These are phyloP conservation scores for Colletotrichum eremochloae DNA, from an alignment of 2,329 filamentous ascomycete species.

Conservation along the genomic window DNA sequence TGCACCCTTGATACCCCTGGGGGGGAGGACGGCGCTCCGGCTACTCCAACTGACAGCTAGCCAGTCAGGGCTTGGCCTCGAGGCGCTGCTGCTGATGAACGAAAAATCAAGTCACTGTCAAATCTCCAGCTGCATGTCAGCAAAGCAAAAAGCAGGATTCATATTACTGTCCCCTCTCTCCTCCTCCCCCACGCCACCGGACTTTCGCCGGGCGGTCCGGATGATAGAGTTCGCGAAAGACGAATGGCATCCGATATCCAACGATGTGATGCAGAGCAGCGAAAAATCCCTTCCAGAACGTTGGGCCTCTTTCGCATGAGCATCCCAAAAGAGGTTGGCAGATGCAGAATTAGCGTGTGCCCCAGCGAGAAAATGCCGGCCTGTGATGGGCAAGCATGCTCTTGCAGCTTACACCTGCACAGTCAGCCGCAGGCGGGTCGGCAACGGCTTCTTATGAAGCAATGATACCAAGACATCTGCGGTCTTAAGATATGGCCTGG, in stretches of 20 bases:
- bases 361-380: background rate
- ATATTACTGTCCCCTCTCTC: background rate
- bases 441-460: background rate
- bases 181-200: background rate
- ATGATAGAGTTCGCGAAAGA: conserved; percentile 13
- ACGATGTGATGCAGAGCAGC: conserved; percentile 1
- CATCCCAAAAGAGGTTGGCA: background rate
- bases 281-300: background rate
- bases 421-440: background rate
- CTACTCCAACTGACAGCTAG: background rate
- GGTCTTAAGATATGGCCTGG: background rate
- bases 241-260: conserved; percentile 8
- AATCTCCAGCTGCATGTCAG: conserved; percentile 23
- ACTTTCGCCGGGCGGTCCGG: conserved; percentile 26
- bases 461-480: conserved; percentile 15
- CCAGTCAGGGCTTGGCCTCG: background rate
- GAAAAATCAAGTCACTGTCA: background rate
- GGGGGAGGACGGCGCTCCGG: background rate
- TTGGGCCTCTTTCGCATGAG: conserved; percentile 7
- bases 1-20: background rate
- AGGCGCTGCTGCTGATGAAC: background rate
- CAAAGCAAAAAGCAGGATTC: conserved; percentile 9
- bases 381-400: background rate
- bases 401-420: conserved; percentile 10
- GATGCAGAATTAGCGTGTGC: background rate